Base-by-base conservation (phyloP, 805 yeast genomes). In the Nadsonia fulvescens region DNA sequence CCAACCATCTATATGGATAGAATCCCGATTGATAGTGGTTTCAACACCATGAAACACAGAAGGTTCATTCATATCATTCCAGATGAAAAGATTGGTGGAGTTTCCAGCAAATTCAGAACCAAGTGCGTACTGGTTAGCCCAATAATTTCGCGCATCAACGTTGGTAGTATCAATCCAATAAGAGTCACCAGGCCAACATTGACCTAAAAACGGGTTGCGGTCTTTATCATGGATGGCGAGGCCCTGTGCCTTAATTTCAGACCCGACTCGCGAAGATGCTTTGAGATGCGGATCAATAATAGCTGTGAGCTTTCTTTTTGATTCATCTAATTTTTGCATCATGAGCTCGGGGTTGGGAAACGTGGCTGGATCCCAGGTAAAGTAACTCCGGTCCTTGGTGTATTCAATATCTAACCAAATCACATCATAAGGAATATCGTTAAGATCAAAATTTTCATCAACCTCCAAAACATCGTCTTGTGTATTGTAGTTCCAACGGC, bases 21-120 rank as follows among this genome's bases (percentile, higher is more conserved):
- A 51, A 47, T 82, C 93, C 39, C 75, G 75, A 17, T 91, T 92
- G 12, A 89, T 70, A 1, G 91, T 56, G 1, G 94, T 81, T 47
- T 89, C 98, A 1, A 96, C 93, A 2, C 96, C 98, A 38, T 73
- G 67, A 46, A 89, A 89, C 4, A 89, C 74, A 0, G 95, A 79
- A 1, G 96, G 95, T 51, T 89, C 99, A 50, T 77, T 79, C 99
- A 89, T 89, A 47, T 89, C 98, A 49, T 86, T 89, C 99, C 99
- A 89, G 11, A 89, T 54, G 41, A 73, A 73, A 24, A 81, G 48
- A 42, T 89, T 89, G 8, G 63, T 54, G 6, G 74, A 62, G 22
- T 52, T 40, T 1, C 64, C 65, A 28, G 59, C 54, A 27, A 63
- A 56, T 2, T 49, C 42, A 4, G 57, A 44, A 5, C 71, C 70